These are phyloP conservation scores for Geotrichum europaeum DNA, from an alignment of 1,139 yeast genomes.

Conservation along the genomic window DNA sequence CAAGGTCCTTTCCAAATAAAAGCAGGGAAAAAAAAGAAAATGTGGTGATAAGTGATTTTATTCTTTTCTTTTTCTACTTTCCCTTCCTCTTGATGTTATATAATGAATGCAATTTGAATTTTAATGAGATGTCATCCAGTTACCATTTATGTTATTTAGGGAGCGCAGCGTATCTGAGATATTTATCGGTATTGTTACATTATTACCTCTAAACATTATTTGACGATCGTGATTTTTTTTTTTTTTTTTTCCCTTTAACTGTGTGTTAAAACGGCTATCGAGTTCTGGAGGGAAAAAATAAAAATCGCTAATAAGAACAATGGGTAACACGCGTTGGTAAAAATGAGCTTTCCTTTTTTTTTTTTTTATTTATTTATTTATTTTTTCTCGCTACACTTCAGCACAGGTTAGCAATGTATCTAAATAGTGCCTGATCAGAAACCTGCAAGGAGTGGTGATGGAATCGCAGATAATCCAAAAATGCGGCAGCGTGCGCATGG, in stretches of 20 bases:
- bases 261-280: no score
- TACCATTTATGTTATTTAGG: not conserved
- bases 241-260: no score
- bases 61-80: not conserved
- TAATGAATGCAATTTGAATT: not conserved
- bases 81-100: not conserved
- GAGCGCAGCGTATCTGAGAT: not conserved
- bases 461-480: not conserved
- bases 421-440: not conserved
- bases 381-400: no score
- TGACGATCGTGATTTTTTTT: no score
- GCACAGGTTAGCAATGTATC: no score
- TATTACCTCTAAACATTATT: not conserved
- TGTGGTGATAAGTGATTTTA: not conserved
- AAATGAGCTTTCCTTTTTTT: no score
- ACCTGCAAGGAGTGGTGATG: not conserved
- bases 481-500: not conserved
- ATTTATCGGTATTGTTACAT: not conserved
- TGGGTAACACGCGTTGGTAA: no score
- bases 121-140: not conserved
- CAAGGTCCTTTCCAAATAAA: constrained; percentile 23
- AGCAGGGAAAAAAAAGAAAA: not conserved
- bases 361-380: no score
- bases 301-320: no score
- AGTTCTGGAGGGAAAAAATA: no score